A percentile compares a stretch with the other conserved stretches of the same genome.
Evolutionary conservation across 2,329 filamentous ascomycete species (phyloP).

Genomic region (Ambrosiella xylebori): DNA sequence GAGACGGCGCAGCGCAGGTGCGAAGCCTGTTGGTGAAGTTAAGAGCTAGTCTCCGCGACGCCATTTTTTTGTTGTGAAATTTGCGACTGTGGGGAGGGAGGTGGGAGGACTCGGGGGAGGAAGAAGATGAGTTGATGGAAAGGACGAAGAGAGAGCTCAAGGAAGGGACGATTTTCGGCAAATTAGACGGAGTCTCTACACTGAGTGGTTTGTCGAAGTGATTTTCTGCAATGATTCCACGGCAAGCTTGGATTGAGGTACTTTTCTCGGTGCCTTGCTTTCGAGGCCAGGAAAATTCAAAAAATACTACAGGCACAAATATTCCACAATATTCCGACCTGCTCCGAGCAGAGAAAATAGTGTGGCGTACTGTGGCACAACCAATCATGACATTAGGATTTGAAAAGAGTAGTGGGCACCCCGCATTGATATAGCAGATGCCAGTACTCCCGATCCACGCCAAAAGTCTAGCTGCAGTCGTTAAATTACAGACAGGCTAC

Average conservation of each 20-base stretch:
- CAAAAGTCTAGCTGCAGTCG: not conserved
- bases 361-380: slow-evolving; percentile 10
- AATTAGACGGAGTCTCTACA: slow-evolving; percentile 8
- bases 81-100: slow-evolving; percentile 2
- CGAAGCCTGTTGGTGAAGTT: slow-evolving; percentile 83
- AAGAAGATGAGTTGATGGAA: not conserved
- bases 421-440: slow-evolving; percentile 14
- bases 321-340: slow-evolving; percentile 22
- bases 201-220: slow-evolving; percentile 39
- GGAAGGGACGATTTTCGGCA: not conserved
- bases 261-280: slow-evolving; percentile 26
- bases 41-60: slow-evolving; percentile 91
- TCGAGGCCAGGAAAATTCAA: slow-evolving; percentile 18
- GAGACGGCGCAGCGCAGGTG: slow-evolving; percentile 67
- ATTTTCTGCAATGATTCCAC: slow-evolving; percentile 12
- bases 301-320: slow-evolving; percentile 7
- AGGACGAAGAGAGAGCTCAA: not conserved
- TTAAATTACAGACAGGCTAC: not conserved
- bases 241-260: slow-evolving; percentile 28
- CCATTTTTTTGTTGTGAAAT: slow-evolving; percentile 43
- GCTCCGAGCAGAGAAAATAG: slow-evolving; percentile 23
- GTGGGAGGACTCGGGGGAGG: not conserved
- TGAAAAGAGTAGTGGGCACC: slow-evolving; percentile 11
- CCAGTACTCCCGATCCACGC: not conserved
- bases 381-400: slow-evolving; percentile 21